Base-by-base conservation (phyloP, 2,329 filamentous ascomycete species). In the Fusarium tuaranense region DNA sequence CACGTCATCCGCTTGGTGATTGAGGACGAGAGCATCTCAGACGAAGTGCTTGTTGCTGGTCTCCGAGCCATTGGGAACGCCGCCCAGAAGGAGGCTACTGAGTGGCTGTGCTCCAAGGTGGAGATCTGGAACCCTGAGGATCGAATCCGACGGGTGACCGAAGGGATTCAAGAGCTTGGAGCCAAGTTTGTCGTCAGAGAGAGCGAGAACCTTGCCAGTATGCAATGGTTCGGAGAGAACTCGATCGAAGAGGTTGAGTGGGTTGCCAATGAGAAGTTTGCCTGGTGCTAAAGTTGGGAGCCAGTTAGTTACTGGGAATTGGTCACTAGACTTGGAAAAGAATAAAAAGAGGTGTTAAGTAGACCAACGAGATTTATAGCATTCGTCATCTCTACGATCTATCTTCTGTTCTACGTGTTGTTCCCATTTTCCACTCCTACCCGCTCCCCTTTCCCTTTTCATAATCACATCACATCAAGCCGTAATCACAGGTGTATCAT, bases 81-180 rank as follows among this genome's bases (percentile, higher is more conserved):
- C 53, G 95, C 95, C 6, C 91, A 92, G 78, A 83, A 83, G 10
- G 91, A 97, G 82, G 95, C 95, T 2, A 83, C 86, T 4, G 86
- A 90, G 67, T 97, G 94, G 93, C 85, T 89, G 53, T 90, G 94
- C 84, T 86, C 87, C 46, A 87, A 90, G 55, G 90, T 98, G 5
- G 89, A 95, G 80, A 86, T 96, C 62, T 98, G 96, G 96, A 97
- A 97, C 80, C 95, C 95, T 0, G 88, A 88, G 5, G 84, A 89
- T 8, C 78, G 87, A 72, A 80, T 91, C 30, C 81, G 81, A 79
- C 72, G 81, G 18, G 77, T 92, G 46, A 82, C 92, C 1, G 82
- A 86, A 44, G 79, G 78, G 30, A 76, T 75, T 16, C 82, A 84
- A 3, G 86, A 86, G 10, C 76, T 94, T 18, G 80, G 87, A 22